These are phyloP conservation scores for Corynascus novoguineensis DNA, from an alignment of 495 filamentous ascomycete genomes.

Conservation along the genomic window DNA sequence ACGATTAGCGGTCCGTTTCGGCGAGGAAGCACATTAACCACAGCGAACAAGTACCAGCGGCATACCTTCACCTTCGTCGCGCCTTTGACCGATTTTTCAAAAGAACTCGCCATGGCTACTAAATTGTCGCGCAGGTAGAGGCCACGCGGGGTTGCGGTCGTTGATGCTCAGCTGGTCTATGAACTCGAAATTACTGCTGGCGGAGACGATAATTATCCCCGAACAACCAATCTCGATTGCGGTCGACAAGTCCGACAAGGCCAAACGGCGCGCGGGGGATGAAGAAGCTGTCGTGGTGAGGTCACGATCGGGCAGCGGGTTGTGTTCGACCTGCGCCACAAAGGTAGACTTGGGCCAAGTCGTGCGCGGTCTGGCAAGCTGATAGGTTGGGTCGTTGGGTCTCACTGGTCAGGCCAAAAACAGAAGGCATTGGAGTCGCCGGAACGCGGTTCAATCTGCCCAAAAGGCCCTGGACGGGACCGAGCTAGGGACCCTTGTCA, in stretches of 20 bases:
- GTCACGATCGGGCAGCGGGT: conserved; percentile 16
- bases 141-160: neutral
- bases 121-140: conserved; percentile 9
- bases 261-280: neutral
- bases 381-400: neutral
- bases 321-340: neutral
- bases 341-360: conserved; percentile 8
- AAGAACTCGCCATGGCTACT: conserved; percentile 65
- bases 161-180: no score
- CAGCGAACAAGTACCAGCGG: neutral
- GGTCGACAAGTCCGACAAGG: neutral
- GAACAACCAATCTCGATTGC: neutral
- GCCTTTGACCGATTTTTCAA: conserved; percentile 90
- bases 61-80: conserved; percentile 89
- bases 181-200: neutral
- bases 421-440: conserved; percentile 5
- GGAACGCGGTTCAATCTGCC: conserved; percentile 1
- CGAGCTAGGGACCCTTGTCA: conserved; percentile 8
- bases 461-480: conserved; percentile 4
- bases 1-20: conserved; percentile 10
- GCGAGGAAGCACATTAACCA: neutral
- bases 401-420: neutral
- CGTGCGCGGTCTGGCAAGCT: conserved; percentile 10
- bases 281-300: neutral
- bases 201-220: neutral